Evolutionary conservation across 345 rosid species (phyloP), one percentile per base, ranked within the genome.

Genomic region (Diplotaxis tenuifolia): DNA sequence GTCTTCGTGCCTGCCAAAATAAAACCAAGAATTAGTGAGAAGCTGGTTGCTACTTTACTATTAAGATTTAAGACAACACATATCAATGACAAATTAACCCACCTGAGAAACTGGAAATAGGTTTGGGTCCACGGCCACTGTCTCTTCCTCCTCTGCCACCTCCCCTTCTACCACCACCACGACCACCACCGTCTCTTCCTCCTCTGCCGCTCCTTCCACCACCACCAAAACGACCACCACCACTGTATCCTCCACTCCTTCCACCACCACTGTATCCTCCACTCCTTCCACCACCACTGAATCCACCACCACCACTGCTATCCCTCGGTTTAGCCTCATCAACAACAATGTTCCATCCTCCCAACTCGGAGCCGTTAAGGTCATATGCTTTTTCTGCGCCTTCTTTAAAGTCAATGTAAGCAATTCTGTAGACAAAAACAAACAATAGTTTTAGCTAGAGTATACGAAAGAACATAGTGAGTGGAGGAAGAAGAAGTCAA

Each of bases 291-390:
- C 83, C 76, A 1, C 67, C 81, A 4, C 67, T 76, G 20, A 65
- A 79, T 27, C 88, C 79, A 12, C 88, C 81, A 21, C 57, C 58
- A 20, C 87, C 76, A 70, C 55, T 69, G 49, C 70, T 89, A 27
- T 57, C 81, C 74, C 75, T 84, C 0, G 88, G 96, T 61, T 57
- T 90, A 66, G 96, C 86, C 75, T 92, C 99, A 1, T 90, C 87
- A 36, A 95, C 96, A 0, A 82, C 55, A 45, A 92, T 54, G 25
- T 63, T 70, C 70, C 78, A 72, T 5, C 75, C 88, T 8, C 82
- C 84, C 27, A 92, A 29, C 4, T 90, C 84, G 57, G 82, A 68
- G 9, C 91, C 94, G 75, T 77, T 54, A 8, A 88, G 82, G 32
- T 86, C 96, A 20, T 84, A 71, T 0, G 97, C 99, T 69, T 86